Conservation (phyloP, 2,329 filamentous ascomycete species). For the Ophiostoma triangulosporum region DNA sequence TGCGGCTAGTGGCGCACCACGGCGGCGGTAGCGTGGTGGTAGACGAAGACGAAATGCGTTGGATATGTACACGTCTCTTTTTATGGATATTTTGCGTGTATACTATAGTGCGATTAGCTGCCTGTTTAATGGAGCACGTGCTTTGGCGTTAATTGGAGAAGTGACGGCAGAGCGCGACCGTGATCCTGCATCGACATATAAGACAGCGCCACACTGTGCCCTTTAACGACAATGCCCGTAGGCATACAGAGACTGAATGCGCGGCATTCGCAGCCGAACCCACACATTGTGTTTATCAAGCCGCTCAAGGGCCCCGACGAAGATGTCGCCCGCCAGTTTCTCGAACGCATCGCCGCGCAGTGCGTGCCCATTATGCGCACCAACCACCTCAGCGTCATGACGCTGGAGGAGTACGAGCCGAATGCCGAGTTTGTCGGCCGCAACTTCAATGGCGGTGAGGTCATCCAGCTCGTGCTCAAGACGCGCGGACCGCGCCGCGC, state of each 20-base stretch:
- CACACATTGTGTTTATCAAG: slow-evolving; percentile 74
- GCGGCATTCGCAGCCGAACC: slow-evolving; percentile 59
- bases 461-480: slow-evolving; percentile 72
- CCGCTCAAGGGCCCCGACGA: slow-evolving; percentile 54
- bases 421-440: slow-evolving; percentile 76
- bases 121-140: slow-evolving; percentile 6
- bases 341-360: slow-evolving; percentile 69
- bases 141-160: too few species aligned
- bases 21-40: slow-evolving; percentile 1
- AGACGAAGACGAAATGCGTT: neutral
- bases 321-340: slow-evolving; percentile 51
- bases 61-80: neutral
- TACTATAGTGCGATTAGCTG: neutral
- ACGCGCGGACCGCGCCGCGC: slow-evolving; percentile 41
- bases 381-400: slow-evolving; percentile 49
- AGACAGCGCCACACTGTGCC: neutral
- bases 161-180: neutral
- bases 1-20: slow-evolving; percentile 22
- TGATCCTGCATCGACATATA: neutral
- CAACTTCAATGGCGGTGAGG: slow-evolving; percentile 83
- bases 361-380: slow-evolving; percentile 62
- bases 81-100: neutral
- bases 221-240: slow-evolving; percentile 56
- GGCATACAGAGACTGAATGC: slow-evolving; percentile 71
- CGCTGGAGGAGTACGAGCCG: slow-evolving; percentile 68